These are phyloP conservation scores for Oryza brachyantha DNA, from an alignment of 176 grass and related monocot species.

Conservation along the genomic window DNA sequence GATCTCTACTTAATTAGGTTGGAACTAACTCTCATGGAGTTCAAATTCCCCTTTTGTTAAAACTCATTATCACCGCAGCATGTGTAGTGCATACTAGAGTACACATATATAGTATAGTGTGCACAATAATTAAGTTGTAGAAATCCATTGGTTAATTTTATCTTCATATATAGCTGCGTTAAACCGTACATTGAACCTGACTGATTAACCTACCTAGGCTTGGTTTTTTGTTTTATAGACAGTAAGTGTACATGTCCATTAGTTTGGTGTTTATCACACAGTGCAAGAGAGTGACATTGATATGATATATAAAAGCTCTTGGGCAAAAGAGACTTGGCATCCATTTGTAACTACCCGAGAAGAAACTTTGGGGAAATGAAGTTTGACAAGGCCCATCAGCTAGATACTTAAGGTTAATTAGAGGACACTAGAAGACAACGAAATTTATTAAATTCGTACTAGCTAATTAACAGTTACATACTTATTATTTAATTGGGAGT, in stretches of 20 bases:
- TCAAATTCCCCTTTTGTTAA: background rate
- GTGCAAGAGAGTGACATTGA: constrained; percentile 14
- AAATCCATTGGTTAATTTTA: background rate
- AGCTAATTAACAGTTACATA: background rate
- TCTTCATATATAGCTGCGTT: background rate
- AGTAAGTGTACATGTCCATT: constrained; percentile 4
- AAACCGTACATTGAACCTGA: background rate
- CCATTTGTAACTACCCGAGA: constrained; percentile 17
- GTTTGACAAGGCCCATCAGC: constrained; percentile 16
- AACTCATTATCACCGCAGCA: background rate
- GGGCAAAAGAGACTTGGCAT: constrained; percentile 18
- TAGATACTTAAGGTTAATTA: background rate
- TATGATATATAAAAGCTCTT: constrained; percentile 13
- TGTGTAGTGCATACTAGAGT: background rate
- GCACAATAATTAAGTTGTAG: background rate
- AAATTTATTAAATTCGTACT: background rate
- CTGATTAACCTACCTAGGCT: background rate
- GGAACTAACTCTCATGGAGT: background rate
- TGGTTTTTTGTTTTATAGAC: background rate
- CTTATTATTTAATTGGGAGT: background rate
- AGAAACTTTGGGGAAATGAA: background rate
- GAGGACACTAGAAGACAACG: constrained; percentile 2
- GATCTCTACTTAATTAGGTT: too few species aligned
- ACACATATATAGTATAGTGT: background rate
- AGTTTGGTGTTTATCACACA: constrained; percentile 12